Evolutionary conservation across 2,329 filamentous ascomycete species (phyloP).

Genomic region (Ophiocordyceps australis): DNA sequence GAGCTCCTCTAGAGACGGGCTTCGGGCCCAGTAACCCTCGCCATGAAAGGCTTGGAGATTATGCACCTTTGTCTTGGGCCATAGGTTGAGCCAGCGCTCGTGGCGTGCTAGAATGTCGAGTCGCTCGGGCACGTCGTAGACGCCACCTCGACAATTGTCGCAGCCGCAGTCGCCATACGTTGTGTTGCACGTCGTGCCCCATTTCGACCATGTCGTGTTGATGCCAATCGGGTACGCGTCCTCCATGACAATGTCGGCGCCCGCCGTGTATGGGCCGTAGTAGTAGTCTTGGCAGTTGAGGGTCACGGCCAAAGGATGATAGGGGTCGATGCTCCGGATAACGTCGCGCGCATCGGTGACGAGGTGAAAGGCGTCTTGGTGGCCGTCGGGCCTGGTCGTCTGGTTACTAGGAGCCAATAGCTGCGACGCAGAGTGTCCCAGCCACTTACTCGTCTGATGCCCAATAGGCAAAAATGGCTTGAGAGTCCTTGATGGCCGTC

Average conservation of each 20-base stretch:
- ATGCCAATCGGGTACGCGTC: conserved; percentile 42
- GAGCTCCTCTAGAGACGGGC: conserved; percentile 22
- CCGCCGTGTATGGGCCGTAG: conserved; percentile 32
- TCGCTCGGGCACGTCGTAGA: conserved; percentile 28
- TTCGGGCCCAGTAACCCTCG: conserved; percentile 26
- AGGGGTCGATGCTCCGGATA: conserved; percentile 33
- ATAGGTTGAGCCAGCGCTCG: conserved; percentile 20
- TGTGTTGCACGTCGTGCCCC: conserved; percentile 35
- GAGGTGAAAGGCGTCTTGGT: conserved; percentile 31
- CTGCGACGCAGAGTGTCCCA: too few relatives aligned
- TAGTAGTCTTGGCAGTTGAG: conserved; percentile 46
- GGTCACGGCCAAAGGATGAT: conserved; percentile 39
- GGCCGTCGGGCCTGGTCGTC: conserved; percentile 31
- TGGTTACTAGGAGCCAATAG: too few relatives aligned
- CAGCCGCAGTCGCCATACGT: conserved; percentile 47
- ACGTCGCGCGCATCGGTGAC: conserved; percentile 21
- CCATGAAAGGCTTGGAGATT: conserved; percentile 29
- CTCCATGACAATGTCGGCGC: conserved; percentile 39
- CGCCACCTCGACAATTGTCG: conserved; percentile 35
- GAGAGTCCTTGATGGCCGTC: conserved; percentile 17
- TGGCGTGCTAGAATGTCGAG: conserved; percentile 19
- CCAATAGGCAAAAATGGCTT: conserved; percentile 25
- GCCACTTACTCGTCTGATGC: conserved; percentile 22
- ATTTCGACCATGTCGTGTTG: conserved; percentile 34
- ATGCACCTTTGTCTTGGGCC: conserved; percentile 22